These are phyloP conservation scores for Hymenoscyphus repandus DNA, from an alignment of 2,329 filamentous ascomycete genomes.

Conservation along the genomic window DNA sequence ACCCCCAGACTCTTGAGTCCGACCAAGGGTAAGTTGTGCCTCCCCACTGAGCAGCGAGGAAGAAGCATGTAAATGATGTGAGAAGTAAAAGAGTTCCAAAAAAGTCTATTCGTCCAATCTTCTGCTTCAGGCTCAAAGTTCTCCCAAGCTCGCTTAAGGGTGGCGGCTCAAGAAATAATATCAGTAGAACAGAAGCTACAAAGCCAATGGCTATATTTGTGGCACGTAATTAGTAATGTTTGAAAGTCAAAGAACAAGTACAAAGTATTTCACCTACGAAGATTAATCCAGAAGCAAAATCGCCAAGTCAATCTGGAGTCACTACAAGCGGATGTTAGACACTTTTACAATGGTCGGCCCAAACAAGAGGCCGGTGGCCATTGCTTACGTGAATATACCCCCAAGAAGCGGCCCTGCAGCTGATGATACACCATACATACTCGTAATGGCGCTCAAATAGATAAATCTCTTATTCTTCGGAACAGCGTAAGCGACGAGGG, in stretches of 20 bases:
- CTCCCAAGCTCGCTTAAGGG: constrained; percentile 19
- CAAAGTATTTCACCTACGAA: constrained; percentile 30
- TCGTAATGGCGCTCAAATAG: constrained; percentile 3
- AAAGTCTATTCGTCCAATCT: constrained; percentile 41
- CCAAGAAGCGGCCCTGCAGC: constrained; percentile 30
- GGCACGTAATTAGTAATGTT: not conserved
- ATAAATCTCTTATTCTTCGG: not conserved
- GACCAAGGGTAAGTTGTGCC: constrained; percentile 40
- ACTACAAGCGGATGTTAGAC: not conserved
- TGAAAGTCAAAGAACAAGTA: not conserved
- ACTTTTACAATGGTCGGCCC: constrained; percentile 30
- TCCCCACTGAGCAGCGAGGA: constrained; percentile 42
- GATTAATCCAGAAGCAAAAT: constrained; percentile 36
- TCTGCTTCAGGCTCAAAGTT: constrained; percentile 35
- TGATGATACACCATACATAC: constrained; percentile 12
- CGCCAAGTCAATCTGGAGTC: constrained; percentile 31
- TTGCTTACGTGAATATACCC: constrained; percentile 31
- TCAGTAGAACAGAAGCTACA: constrained; percentile 31
- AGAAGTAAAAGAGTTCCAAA: constrained; percentile 40
- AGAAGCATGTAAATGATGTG: constrained; percentile 35
- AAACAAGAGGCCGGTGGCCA: too few species aligned
- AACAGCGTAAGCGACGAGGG: constrained; percentile 29
- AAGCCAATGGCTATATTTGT: not conserved
- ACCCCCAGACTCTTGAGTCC: constrained; percentile 34
- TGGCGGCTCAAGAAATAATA: constrained; percentile 35